Conservation (phyloP, 2,329 filamentous ascomycete species). For the Aureobasidium vineae region DNA sequence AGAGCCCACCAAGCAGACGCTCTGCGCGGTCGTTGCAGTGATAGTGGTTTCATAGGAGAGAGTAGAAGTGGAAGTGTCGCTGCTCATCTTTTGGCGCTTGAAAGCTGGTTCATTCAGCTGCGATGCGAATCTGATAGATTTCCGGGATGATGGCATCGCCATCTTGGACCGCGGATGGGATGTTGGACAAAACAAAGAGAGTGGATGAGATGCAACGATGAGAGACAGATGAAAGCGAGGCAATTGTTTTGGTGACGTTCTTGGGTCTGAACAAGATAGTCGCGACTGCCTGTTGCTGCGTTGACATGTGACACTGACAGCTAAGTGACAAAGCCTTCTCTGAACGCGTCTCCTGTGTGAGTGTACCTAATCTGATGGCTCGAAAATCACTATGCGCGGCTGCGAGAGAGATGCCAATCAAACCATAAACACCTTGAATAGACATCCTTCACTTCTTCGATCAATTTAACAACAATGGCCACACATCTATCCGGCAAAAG, state of each 20-base stretch:
- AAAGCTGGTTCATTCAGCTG: background rate
- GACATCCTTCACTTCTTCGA: no score
- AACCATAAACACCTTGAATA: no score
- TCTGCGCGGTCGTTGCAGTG: background rate
- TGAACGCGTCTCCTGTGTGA: no score
- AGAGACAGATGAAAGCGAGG: background rate
- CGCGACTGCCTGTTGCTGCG: background rate
- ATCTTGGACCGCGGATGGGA: background rate
- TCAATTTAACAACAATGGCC: no score
- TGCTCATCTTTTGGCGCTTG: background rate
- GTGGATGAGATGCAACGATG: no score
- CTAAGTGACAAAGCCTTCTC: background rate
- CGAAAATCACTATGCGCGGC: no score
- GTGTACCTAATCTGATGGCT: no score
- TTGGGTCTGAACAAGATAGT: background rate
- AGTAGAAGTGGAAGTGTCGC: background rate
- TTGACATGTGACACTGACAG: background rate
- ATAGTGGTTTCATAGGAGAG: background rate
- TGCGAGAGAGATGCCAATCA: no score
- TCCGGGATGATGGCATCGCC: background rate
- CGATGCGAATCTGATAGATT: no score
- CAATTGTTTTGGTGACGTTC: background rate
- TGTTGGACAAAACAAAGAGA: background rate
- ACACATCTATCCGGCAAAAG: background rate
- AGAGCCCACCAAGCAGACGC: background rate